Base-by-base conservation (phyloP, 2,329 filamentous ascomycete genomes). In the Neonectria magnoliae region DNA sequence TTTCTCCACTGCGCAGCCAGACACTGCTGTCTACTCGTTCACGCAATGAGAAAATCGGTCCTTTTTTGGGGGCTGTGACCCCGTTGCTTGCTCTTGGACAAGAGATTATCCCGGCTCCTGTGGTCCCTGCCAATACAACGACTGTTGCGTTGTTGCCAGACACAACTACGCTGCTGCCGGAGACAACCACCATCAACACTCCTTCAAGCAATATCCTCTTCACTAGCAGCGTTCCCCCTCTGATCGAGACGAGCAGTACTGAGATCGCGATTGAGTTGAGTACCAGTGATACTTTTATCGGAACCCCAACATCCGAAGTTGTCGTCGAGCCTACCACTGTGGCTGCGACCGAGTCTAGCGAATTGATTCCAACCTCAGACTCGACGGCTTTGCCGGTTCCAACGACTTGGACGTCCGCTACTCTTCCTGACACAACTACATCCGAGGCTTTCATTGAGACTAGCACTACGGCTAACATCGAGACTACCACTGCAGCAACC, bases 71-170 rank as follows among this genome's bases (percentile, higher is more conserved):
- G n/a, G 57, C 48, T n/a, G 29, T 60, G n/a, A 48, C 48, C 14
- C 48, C 57, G 11, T 53, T 60, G 10, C n/a, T 60, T 36, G 57
- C 29, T 33, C 27, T 60, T 25, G 38, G 47, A 47, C 38, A 60
- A 16, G 48, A 41, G 29, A 11, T 48, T 29, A 18, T 47, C 13
- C 44, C 11, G 18, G 25, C 25, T 29, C 20, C 22, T 2, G 16
- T n/a, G 7, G n/a, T 38, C 5, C 55, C 44, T 27, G 14, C 20
- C 29, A 36, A 57, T 41, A 57, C 54, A 13, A 57, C 55, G 13
- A 57, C 55, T 20, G 33, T 18, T 29, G 20, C 22, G 20, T 27
- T 20, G 44, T 8, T 29, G 45, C 45, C 45, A 7, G 45, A 48
- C 1, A n/a, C 45, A n/a, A 27, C 45, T 29, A 13, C 22, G 13